Evolutionary conservation across 257 asterid genomes (phyloP), one percentile per base, ranked within the genome.

Genomic region (Nicotiana sylvestris): DNA sequence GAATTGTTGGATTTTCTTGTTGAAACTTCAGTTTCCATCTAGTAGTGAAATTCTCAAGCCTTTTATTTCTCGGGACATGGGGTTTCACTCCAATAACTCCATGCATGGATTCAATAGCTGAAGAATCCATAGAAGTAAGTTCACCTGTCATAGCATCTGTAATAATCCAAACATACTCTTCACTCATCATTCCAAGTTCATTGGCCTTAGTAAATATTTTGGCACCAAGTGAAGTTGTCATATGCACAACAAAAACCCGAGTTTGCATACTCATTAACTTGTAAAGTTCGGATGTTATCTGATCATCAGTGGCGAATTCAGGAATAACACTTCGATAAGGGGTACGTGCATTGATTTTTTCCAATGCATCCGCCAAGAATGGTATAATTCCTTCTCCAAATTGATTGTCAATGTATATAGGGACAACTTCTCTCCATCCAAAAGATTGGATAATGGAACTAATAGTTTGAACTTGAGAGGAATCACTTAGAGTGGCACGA

Each of bases 61-160:
- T 85, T 43, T 60, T 9, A 0, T 88, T 81, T 58, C 64, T 82
- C 6, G 87, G 90, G 43, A 81, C 69, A 81, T 85, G 37, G 43
- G 95, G 90, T 66, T 62, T 85, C 33, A 92, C 86, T 1, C 97
- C 95, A 15, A 91, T 78, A 5, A 92, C 92, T 56, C 94, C 94
- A 56, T 79, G 81, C 95, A 92, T 91, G 2, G 93, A 85, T 57
- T 85, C 88, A 27, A 87, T 35, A 9, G 82, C 85, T 2, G 82
- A 58, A 66, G 70, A 69, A 66, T 86, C 87, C 2, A 88, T 11
- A 2, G 83, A 83, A 49, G 25, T 64, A 67, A 91, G 43, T 37
- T 35, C 86, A 33, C 83, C 33, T 1, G 87, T 9, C 66, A 92
- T 77, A 3, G 90, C 87, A 85, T 87, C 92, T 1, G 91, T 89